Evolutionary conservation across 352 stramenopile species (phyloP).

Genomic region (Peronosclerospora sorghi): DNA sequence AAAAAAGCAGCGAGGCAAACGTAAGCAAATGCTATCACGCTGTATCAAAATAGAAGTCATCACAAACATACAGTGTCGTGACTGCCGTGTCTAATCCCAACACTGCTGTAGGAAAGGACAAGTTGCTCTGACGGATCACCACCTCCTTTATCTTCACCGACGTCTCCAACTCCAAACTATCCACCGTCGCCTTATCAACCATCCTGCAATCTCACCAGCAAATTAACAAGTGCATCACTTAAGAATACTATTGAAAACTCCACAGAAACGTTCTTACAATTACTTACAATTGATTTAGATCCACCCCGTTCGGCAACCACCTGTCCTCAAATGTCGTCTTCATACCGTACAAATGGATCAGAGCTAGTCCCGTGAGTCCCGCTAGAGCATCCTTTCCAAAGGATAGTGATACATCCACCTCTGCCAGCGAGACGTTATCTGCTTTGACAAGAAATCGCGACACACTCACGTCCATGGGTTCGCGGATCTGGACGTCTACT

Average conservation of each 20-base stretch:
- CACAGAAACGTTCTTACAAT: not conserved
- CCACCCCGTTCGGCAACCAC: constrained; percentile 22
- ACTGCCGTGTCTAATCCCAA: constrained; percentile 21
- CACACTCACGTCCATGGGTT: constrained; percentile 9
- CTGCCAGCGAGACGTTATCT: constrained; percentile 7
- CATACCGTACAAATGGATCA: constrained; percentile 28
- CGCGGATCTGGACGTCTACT: constrained; percentile 19
- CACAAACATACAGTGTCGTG: constrained; percentile 18
- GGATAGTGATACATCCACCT: constrained; percentile 8
- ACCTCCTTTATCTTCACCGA: constrained; percentile 26
- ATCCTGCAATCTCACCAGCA: constrained; percentile 15
- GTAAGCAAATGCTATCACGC: not conserved
- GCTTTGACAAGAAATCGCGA: constrained; percentile 11
- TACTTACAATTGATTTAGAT: constrained; percentile 31
- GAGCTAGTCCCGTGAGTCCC: constrained; percentile 20
- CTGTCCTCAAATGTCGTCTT: constrained; percentile 27
- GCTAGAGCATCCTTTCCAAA: constrained; percentile 12
- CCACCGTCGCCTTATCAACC: constrained; percentile 29
- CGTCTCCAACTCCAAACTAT: constrained; percentile 22
- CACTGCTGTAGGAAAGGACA: constrained; percentile 37
- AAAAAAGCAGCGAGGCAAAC: constrained; percentile 4
- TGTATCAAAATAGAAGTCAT: no score
- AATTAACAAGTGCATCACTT: not conserved
- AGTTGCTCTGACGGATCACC: constrained; percentile 30
- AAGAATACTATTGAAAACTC: no score